Evolutionary conservation across 805 yeast species (phyloP).

Genomic region (Saturnispora ahearnii): DNA sequence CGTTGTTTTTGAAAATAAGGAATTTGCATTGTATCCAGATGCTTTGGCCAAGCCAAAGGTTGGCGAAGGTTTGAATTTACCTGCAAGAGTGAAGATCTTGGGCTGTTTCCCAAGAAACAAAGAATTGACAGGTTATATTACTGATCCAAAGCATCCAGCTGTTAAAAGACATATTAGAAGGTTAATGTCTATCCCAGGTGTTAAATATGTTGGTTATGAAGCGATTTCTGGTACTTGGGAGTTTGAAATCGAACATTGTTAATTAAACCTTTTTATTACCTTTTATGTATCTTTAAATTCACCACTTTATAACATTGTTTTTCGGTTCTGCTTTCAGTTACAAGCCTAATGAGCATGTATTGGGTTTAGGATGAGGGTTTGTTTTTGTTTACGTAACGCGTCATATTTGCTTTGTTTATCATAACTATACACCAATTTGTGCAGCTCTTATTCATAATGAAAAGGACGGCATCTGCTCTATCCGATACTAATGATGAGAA

Average conservation of each 20-base stretch:
- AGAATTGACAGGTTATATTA: slow-evolving; percentile 62
- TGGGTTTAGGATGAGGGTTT: background rate
- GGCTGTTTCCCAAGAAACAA: slow-evolving; percentile 75
- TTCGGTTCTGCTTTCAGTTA: too few species aligned
- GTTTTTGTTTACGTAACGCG: slow-evolving; percentile 1
- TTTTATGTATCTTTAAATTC: background rate
- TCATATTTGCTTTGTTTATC: too few species aligned
- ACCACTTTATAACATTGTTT: background rate
- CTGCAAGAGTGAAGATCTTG: slow-evolving; percentile 63
- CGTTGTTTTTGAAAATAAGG: slow-evolving; percentile 49
- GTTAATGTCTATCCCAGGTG: slow-evolving; percentile 49
- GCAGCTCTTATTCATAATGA: background rate
- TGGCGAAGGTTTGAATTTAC: slow-evolving; percentile 80
- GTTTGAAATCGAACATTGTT: slow-evolving; percentile 41
- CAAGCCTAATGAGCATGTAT: background rate
- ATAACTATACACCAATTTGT: background rate
- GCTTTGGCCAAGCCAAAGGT: slow-evolving; percentile 45
- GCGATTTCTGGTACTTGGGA: slow-evolving; percentile 66
- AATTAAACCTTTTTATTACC: background rate
- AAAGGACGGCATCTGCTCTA: background rate
- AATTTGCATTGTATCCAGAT: slow-evolving; percentile 68
- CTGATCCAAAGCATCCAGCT: slow-evolving; percentile 67
- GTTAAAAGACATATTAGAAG: slow-evolving; percentile 61
- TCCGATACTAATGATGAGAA: background rate
- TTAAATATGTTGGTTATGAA: slow-evolving; percentile 69